Percentiles rank a stretch among this genome's conserved stretches.
phyloP scores from a whole-genome alignment of 2,329 filamentous ascomycete species.

The Emergomyces africanus region DNA sequence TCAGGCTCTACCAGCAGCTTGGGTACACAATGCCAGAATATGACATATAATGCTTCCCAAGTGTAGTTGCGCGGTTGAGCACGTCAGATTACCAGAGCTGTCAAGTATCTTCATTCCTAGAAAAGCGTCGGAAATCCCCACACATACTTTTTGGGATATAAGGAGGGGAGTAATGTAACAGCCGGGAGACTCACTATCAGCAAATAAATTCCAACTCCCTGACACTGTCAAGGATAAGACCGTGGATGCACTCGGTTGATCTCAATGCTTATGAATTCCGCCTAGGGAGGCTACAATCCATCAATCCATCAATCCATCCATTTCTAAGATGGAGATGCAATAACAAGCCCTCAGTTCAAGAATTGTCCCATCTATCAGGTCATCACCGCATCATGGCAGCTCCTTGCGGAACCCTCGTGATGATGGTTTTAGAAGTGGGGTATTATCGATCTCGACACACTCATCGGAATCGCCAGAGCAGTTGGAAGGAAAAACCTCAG shows the following conservation, averaged over 20 bases:
- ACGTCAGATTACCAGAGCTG: slow-evolving; percentile 34
- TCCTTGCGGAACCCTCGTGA: slow-evolving; percentile 43
- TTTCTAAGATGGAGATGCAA: neutral
- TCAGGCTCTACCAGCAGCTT: slow-evolving; percentile 31
- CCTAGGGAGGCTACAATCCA: neutral
- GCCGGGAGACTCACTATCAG: neutral
- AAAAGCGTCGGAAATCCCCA: neutral
- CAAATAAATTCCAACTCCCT: neutral
- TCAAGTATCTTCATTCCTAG: slow-evolving; percentile 24
- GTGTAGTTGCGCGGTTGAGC: slow-evolving; percentile 27
- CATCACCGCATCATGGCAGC: slow-evolving; percentile 35
- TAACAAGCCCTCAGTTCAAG: neutral
- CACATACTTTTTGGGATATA: neutral
- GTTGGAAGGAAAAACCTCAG: slow-evolving; percentile 29
- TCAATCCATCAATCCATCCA: neutral
- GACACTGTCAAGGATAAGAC: neutral
- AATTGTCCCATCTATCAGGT: slow-evolving; percentile 33
- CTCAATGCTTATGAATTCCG: neutral
- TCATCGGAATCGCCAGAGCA: slow-evolving; percentile 59
- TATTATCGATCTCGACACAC: slow-evolving; percentile 51
- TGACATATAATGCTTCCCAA: slow-evolving; percentile 5
- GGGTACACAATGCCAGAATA: neutral
- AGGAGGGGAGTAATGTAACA: neutral
- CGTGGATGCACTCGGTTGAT: neutral
- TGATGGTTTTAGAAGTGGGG: slow-evolving; percentile 70